A percentile compares a stretch with the other conserved stretches of the same genome.
These are phyloP conservation scores for Borovskyia barvae DNA, from an alignment of 208 protist genomes.

Conservation along the genomic window DNA sequence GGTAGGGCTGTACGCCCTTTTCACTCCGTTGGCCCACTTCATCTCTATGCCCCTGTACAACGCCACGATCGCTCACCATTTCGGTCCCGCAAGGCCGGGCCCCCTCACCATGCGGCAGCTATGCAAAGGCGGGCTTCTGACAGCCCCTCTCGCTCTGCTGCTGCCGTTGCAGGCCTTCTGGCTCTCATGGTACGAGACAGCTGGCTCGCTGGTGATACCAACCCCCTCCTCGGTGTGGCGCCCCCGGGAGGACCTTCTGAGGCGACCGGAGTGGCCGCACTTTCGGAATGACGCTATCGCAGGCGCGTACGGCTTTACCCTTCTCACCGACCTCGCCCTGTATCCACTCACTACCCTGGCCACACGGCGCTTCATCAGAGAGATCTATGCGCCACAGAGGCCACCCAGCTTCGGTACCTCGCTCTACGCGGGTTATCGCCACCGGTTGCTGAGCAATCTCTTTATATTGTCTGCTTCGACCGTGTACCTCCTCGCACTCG, in stretches of 20 bases:
- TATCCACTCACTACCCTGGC: conserved; percentile 42
- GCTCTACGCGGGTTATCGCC: conserved; percentile 64
- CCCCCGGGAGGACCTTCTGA: conserved; percentile 46
- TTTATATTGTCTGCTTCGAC: conserved; percentile 46
- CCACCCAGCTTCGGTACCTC: conserved; percentile 50
- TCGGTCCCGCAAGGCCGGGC: conserved; percentile 45
- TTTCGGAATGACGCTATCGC: conserved; percentile 56
- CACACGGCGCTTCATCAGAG: conserved; percentile 34
- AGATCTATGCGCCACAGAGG: conserved; percentile 40
- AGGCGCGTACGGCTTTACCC: conserved; percentile 53
- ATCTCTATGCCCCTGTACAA: conserved; percentile 54
- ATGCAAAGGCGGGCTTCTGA: conserved; percentile 25
- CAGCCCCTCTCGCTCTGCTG: conserved; percentile 40
- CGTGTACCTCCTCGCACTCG: conserved; percentile 18
- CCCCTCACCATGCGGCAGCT: conserved; percentile 37
- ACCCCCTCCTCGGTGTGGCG: conserved; percentile 67
- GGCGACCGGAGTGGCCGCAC: conserved; percentile 47
- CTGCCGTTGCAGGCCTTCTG: conserved; percentile 66
- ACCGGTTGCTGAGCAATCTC: conserved; percentile 52
- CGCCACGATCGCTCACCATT: conserved; percentile 62
- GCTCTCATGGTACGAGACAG: conserved; percentile 76
- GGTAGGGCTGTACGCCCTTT: conserved; percentile 32
- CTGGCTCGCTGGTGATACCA: conserved; percentile 65
- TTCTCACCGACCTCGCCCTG: conserved; percentile 35
- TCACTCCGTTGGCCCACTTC: conserved; percentile 45